A percentile compares a stretch with the other conserved stretches of the same genome.
These are phyloP conservation scores for Aspergillus sp. DNA, from an alignment of 2,329 filamentous ascomycete species.

Conservation along the genomic window DNA sequence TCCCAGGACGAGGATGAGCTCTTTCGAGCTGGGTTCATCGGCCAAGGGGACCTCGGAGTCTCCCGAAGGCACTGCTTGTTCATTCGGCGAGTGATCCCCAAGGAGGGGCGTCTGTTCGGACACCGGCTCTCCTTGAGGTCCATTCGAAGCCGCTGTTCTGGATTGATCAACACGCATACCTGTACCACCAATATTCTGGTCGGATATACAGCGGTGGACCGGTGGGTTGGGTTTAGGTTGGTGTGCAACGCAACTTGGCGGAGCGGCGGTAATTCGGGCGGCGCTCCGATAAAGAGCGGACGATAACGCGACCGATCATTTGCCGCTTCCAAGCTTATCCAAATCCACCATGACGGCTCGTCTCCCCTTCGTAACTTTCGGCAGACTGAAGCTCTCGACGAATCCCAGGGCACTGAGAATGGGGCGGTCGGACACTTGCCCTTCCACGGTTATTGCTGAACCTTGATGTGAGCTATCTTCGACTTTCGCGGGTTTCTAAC, in stretches of 20 bases:
- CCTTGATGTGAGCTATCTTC: neutral
- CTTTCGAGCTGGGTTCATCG: constrained; percentile 51
- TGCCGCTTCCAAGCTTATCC: too few relatives aligned
- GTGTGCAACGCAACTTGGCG: neutral
- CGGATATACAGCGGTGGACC: neutral
- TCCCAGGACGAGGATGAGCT: constrained; percentile 51
- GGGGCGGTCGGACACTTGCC: neutral
- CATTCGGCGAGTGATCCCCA: constrained; percentile 20
- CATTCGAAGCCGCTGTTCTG: constrained; percentile 3
- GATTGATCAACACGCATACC: constrained; percentile 16
- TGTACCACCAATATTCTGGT: neutral
- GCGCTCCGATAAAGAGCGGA: neutral
- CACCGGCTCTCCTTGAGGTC: constrained; percentile 11
- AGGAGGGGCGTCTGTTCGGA: constrained; percentile 39
- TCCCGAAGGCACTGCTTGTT: constrained; percentile 4
- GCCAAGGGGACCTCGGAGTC: constrained; percentile 26
- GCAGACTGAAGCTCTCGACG: neutral
- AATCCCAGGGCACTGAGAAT: neutral
- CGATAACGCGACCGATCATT: neutral
- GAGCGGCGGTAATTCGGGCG: constrained; percentile 11
- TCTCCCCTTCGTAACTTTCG: too few relatives aligned
- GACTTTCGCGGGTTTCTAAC: neutral
- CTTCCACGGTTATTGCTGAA: neutral
- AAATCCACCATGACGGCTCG: too few relatives aligned
- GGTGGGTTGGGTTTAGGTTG: neutral